Evolutionary conservation across 192 early-diverging fungal genomes (phyloP).

Genomic region (Umbelopsis vinacea): DNA sequence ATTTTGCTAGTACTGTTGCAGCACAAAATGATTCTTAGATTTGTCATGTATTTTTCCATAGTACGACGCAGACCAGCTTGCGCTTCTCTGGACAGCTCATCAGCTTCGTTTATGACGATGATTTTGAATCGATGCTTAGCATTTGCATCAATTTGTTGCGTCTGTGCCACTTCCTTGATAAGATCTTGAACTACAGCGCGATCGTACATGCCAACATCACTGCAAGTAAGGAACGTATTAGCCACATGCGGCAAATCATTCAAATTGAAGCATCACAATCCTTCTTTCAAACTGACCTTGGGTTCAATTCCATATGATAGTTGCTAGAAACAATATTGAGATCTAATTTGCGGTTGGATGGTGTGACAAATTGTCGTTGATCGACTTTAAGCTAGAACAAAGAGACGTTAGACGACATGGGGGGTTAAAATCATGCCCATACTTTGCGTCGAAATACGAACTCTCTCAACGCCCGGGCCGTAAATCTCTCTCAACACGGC

Average conservation of each 20-base stretch:
- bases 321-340: slow-evolving; percentile 90
- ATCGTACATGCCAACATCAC: slow-evolving; percentile 96
- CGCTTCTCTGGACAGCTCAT: slow-evolving; percentile 84
- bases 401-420: not conserved
- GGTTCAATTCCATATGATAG: slow-evolving; percentile 96
- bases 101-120: slow-evolving; percentile 95
- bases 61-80: slow-evolving; percentile 97
- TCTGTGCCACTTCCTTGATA: slow-evolving; percentile 97
- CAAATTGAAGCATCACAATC: too few relatives aligned
- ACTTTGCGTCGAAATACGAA: slow-evolving; percentile 27
- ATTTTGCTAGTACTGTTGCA: slow-evolving; percentile 89
- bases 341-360: slow-evolving; percentile 84
- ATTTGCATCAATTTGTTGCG: slow-evolving; percentile 83
- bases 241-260: too few relatives aligned
- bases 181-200: slow-evolving; percentile 91
- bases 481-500: slow-evolving; percentile 87
- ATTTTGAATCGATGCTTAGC: slow-evolving; percentile 89
- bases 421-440: not conserved
- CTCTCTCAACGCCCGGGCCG: slow-evolving; percentile 90
- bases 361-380: slow-evolving; percentile 80
- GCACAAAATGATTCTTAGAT: slow-evolving; percentile 92
- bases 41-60: slow-evolving; percentile 98
- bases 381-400: slow-evolving; percentile 83
- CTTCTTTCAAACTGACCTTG: slow-evolving; percentile 60
- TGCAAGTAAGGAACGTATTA: slow-evolving; percentile 27